Evolutionary conservation across 495 filamentous ascomycete genomes (phyloP), one percentile per base, ranked within the genome.

Genomic region (Evernia prunastri): DNA sequence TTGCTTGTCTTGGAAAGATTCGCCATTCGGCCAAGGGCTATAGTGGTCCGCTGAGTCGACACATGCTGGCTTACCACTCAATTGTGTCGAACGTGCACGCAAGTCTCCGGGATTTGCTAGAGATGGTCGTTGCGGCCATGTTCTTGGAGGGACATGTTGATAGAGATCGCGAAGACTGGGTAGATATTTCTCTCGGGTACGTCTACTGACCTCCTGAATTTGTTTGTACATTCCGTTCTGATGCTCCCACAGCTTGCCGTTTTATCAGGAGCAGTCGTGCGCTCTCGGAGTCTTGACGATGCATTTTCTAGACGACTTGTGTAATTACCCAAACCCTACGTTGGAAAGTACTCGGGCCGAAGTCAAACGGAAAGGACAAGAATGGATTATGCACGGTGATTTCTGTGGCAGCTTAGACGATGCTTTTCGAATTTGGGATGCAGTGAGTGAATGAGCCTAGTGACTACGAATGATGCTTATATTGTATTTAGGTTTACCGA

Each of bases 1-100:
- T 94, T 62, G 88, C 92, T 18, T 90, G 87, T 58, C 79, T 97
- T 67, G 85, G 87, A 56, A 89, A 88, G 67, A 78, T 99, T 31
- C 84, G 85, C 37, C 94, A 99, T 71, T 82, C 89, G 67, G 77
- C 81, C 9, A 92, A 92, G 68, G 92, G 95, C 31, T 99, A 96
- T 75, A 97, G 94, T 31, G 94, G 94, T 1, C 94, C 94, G 0
- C 80, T 99, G 1, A 96, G 89, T 79, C 86, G 92, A 71, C 89
- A 94, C 68, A 80, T 97, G 51, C 81, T 97, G 15, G 88, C 86
- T 36, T 97, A 91, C 77, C 89, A 91, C 64, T 91, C 91, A 0
- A 79, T 97, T 64, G 86, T 89, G 45, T 86, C 86, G 11, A 85
- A 89, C 63, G 86, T 96, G 39, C 90, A 92, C 25, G 80, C 84